Evolutionary conservation across 2,329 filamentous ascomycete genomes (phyloP), one percentile per base, ranked within the genome.

Genomic region (Rhynchosporium secalis): DNA sequence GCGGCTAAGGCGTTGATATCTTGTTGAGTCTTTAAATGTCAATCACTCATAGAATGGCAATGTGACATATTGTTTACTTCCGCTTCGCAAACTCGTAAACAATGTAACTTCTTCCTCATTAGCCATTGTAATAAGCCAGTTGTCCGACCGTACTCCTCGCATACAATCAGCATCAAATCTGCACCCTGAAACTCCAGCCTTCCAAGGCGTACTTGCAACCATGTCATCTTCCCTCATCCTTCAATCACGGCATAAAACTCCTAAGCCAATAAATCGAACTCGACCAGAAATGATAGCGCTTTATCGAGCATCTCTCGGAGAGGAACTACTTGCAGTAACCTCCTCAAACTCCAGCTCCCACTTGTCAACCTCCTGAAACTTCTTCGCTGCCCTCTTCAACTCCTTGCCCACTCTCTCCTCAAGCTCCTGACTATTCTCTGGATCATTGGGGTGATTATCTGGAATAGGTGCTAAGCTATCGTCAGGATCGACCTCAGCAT

Each of bases 301-400:
- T 76, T 68, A 86, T 62, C 83, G 77, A 47, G 79, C 82, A 67
- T 79, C 78, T 43, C 75, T 74, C 1, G 83, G 83, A 26, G 83
- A 85, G 41, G 66, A 69, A 62, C 80, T 82, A 64, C 79, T 80
- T 73, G 83, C 80, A 28, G 80, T 80, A 55, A 86, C 80, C 68
- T 86, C 85, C 76, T 90, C 87, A 74, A 84, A 90, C 56, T 86
- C 84, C 64, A 90, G 75, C 75, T 87, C 80, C 86, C 86, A 90
- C 75, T 81, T 78, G 72, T 90, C 87, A 46, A 90, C 87, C 75
- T 89, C 86, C 72, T 83, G 80, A 69, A 90, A 90, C 75, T 89
- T 89, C 72, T 78, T 80, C 9, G 79, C 79, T 46, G 85, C 83
- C 56, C 80, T 77, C 74, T 83, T 83, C 64, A 90, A 76, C 77